Evolutionary conservation across 352 stramenopile genomes (phyloP).

Genomic region (Globisporangium irregulare): DNA sequence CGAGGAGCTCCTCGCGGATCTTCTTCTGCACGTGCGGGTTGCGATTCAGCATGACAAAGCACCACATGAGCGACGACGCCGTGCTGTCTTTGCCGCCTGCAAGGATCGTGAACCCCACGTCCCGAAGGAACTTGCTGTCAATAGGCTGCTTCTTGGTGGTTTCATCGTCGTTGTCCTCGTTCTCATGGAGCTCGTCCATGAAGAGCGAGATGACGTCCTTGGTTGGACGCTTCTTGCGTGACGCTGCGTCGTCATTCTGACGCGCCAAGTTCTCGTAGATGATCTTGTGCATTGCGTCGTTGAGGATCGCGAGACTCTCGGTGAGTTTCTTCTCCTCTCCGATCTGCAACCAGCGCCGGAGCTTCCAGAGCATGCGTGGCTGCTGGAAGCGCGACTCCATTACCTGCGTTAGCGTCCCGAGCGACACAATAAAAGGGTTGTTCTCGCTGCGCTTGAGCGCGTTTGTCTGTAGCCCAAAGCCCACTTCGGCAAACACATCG

Average conservation of each 20-base stretch:
- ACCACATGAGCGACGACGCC: slow-evolving; percentile 42
- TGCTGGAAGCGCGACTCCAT: slow-evolving; percentile 28
- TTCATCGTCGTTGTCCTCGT: background rate
- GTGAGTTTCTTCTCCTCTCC: slow-evolving; percentile 39
- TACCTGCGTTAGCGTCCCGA: slow-evolving; percentile 6
- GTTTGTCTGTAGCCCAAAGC: slow-evolving; percentile 44
- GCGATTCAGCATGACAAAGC: slow-evolving; percentile 41
- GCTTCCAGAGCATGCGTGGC: slow-evolving; percentile 32
- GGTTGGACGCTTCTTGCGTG: background rate
- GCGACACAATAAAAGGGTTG: slow-evolving; percentile 35
- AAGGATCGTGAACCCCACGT: slow-evolving; percentile 58
- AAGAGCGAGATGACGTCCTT: slow-evolving; percentile 32
- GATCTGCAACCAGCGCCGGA: slow-evolving; percentile 36
- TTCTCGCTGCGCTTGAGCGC: slow-evolving; percentile 34
- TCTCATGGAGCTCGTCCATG: slow-evolving; percentile 8
- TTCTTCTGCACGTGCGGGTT: slow-evolving; percentile 33
- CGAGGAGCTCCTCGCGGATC: slow-evolving; percentile 27
- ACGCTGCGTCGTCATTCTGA: slow-evolving; percentile 13
- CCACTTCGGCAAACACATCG: slow-evolving; percentile 53
- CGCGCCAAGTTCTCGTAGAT: slow-evolving; percentile 45
- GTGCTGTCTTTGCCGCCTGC: slow-evolving; percentile 62
- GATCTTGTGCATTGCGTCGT: slow-evolving; percentile 44
- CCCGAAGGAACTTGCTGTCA: slow-evolving; percentile 28
- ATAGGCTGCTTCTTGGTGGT: slow-evolving; percentile 7
- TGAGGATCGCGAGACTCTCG: slow-evolving; percentile 36